Evolutionary conservation across 2,329 filamentous ascomycete genomes (phyloP).

Genomic region (Tolypocladium paradoxum): DNA sequence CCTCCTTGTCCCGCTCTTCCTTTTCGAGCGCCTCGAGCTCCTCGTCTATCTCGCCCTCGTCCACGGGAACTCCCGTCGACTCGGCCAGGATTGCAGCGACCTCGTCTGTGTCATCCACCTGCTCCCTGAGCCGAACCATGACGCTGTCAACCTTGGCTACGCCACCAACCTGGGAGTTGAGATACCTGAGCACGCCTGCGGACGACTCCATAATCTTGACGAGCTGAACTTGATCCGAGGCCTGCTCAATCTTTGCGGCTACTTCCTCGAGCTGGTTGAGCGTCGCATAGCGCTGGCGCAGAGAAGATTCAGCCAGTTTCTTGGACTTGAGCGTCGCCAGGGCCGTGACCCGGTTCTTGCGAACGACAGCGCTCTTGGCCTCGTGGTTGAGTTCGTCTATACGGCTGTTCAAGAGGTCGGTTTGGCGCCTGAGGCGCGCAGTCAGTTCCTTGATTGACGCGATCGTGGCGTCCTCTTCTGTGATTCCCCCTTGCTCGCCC

Average conservation of each 20-base stretch:
- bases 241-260: slow-evolving; percentile 73
- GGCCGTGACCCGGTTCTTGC: slow-evolving; percentile 65
- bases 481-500: slow-evolving; percentile 44
- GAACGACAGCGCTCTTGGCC: slow-evolving; percentile 59
- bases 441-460: slow-evolving; percentile 75
- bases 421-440: slow-evolving; percentile 61
- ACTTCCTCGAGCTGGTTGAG: slow-evolving; percentile 76
- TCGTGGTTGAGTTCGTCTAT: slow-evolving; percentile 52
- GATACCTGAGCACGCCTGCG: slow-evolving; percentile 55
- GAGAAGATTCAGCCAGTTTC: slow-evolving; percentile 66
- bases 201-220: slow-evolving; percentile 75
- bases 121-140: slow-evolving; percentile 63
- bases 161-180: slow-evolving; percentile 72
- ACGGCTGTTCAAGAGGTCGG: slow-evolving; percentile 54
- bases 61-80: slow-evolving; percentile 39
- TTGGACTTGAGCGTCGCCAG: slow-evolving; percentile 71
- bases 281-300: slow-evolving; percentile 61
- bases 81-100: slow-evolving; percentile 68
- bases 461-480: slow-evolving; percentile 69
- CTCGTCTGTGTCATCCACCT: slow-evolving; percentile 77
- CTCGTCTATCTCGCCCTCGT: slow-evolving; percentile 78
- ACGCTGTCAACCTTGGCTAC: slow-evolving; percentile 65
- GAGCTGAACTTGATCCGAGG: slow-evolving; percentile 72
- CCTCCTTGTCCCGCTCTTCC: slow-evolving; percentile 43
- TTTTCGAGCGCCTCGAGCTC: slow-evolving; percentile 70